These are phyloP conservation scores for Hanseniaspora vineae DNA, from an alignment of 805 yeast species.

Conservation along the genomic window DNA sequence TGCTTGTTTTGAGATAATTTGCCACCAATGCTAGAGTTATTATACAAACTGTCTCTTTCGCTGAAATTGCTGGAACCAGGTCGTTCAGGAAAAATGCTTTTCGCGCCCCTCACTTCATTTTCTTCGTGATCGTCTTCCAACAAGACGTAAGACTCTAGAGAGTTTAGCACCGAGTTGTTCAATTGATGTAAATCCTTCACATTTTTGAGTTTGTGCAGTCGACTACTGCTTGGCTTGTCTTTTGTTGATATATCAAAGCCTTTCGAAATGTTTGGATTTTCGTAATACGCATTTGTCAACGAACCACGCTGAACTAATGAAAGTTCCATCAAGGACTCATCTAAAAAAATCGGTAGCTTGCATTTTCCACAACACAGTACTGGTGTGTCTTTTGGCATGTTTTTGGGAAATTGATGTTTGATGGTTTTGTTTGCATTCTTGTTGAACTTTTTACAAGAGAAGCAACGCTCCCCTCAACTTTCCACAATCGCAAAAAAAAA, in stretches of 20 bases:
- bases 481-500: no score
- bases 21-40: neutral
- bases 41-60: neutral
- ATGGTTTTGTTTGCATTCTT: neutral
- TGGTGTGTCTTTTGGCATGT: neutral
- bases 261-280: neutral
- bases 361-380: conserved; percentile 29
- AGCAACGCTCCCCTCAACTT: no score
- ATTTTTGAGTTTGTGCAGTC: conserved; percentile 11
- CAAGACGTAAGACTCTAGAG: conserved; percentile 16
- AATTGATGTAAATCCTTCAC: conserved; percentile 13
- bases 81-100: no score
- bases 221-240: conserved; percentile 1
- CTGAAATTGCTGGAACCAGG: neutral
- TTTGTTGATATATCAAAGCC: conserved; percentile 2
- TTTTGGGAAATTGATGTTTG: neutral
- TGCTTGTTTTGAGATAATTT: no score
- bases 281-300: conserved; percentile 7
- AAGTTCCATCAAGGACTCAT: conserved; percentile 30
- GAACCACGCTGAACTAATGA: conserved; percentile 30
- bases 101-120: neutral
- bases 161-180: conserved; percentile 15
- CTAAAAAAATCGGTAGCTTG: conserved; percentile 29
- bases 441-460: no score
- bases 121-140: conserved; percentile 8